These are phyloP conservation scores for Eucalyptus fibrosa DNA, from an alignment of 345 rosid species.

Conservation along the genomic window DNA sequence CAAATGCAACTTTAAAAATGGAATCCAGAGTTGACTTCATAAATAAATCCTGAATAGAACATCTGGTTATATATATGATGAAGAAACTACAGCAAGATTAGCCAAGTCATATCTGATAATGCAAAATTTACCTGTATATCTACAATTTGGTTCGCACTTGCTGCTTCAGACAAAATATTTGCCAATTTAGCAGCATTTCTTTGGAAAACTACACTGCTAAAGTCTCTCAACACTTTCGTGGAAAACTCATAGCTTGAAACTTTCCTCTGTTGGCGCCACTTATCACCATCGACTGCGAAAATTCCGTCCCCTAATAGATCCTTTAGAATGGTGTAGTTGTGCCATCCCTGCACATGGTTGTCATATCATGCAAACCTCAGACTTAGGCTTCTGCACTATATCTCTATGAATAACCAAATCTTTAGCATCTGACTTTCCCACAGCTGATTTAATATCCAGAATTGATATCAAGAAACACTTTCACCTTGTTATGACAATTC, in stretches of 20 bases:
- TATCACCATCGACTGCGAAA: slow-evolving; percentile 36
- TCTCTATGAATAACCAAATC: neutral
- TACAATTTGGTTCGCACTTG: slow-evolving; percentile 1
- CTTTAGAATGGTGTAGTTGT: slow-evolving; percentile 18
- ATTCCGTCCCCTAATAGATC: slow-evolving; percentile 42
- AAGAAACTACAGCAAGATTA: neutral
- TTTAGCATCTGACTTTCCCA: neutral
- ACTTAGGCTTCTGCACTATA: neutral
- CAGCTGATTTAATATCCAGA: neutral
- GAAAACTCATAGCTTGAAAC: slow-evolving; percentile 40
- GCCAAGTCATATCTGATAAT: neutral
- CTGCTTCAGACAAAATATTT: slow-evolving; percentile 10
- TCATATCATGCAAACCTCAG: neutral
- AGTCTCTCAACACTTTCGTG: slow-evolving; percentile 26
- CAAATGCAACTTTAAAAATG: slow-evolving; percentile 47
- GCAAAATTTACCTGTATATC: slow-evolving; percentile 26
- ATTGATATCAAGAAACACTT: neutral
- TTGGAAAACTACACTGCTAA: slow-evolving; percentile 26
- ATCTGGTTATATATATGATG: neutral
- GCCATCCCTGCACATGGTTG: slow-evolving; percentile 11
- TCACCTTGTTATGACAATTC: too few species aligned
- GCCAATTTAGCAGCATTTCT: slow-evolving; percentile 25
- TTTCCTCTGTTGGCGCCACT: slow-evolving; percentile 47
- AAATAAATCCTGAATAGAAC: slow-evolving; percentile 26
- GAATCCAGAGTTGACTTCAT: slow-evolving; percentile 60